Evolutionary conservation across 352 stramenopile genomes (phyloP).

Genomic region (Phytophthora ramorum): DNA sequence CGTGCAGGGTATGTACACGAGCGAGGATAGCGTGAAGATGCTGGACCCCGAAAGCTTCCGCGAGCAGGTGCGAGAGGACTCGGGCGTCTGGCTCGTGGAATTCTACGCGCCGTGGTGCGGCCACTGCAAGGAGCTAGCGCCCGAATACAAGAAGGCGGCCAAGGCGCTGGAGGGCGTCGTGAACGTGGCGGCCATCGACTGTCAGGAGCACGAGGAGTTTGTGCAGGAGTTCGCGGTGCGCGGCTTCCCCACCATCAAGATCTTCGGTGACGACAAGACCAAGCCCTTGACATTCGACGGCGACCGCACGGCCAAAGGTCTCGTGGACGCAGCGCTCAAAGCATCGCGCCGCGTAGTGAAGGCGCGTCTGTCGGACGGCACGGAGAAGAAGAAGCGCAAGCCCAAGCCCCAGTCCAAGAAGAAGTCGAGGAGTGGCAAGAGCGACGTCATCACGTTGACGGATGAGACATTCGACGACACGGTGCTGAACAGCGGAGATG

Average conservation of each 20-base stretch:
- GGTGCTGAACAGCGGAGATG: constrained; percentile 91
- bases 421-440: constrained; percentile 53
- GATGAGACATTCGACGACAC: constrained; percentile 93
- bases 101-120: constrained; percentile 96
- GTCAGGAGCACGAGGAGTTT: constrained; percentile 82
- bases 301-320: constrained; percentile 80
- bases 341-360: constrained; percentile 83
- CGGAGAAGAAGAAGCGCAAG: constrained; percentile 54
- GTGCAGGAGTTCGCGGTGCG: constrained; percentile 89
- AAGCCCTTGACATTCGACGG: constrained; percentile 82
- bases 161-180: constrained; percentile 90
- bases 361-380: constrained; percentile 70
- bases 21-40: constrained; percentile 69
- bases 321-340: constrained; percentile 85
- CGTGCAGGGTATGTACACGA: constrained; percentile 67
- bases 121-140: constrained; percentile 94
- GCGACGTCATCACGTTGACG: constrained; percentile 89
- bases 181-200: constrained; percentile 90
- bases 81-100: constrained; percentile 93
- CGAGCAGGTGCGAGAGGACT: constrained; percentile 74
- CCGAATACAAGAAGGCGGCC: constrained; percentile 93
- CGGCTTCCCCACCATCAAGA: constrained; percentile 95
- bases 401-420: constrained; percentile 49
- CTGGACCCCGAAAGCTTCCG: constrained; percentile 78
- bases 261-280: constrained; percentile 89